Evolutionary conservation across 1,284 basidiomycete species (phyloP).

Genomic region (Ustilago trichophora): DNA sequence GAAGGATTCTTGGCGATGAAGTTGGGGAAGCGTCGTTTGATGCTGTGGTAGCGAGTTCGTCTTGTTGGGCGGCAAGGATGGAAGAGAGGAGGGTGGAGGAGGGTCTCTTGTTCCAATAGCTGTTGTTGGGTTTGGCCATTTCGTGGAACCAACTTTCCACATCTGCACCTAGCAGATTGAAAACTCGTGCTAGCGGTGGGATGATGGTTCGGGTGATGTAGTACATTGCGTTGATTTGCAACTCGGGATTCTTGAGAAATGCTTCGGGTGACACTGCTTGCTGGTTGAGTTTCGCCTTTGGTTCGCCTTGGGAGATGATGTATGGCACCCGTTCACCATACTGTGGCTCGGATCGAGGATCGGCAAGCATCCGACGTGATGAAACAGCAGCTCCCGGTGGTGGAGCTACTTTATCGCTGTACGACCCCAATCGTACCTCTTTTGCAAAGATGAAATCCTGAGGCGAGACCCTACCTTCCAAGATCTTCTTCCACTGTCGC

Average conservation of each 20-base stretch:
- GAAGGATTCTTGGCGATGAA: neutral
- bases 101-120: slow-evolving; percentile 25
- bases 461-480: slow-evolving; percentile 80
- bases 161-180: slow-evolving; percentile 90
- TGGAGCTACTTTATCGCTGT: slow-evolving; percentile 80
- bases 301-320: slow-evolving; percentile 78
- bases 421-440: slow-evolving; percentile 82
- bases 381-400: slow-evolving; percentile 91
- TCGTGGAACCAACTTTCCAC: slow-evolving; percentile 86
- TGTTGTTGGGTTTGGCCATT: slow-evolving; percentile 73
- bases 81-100: slow-evolving; percentile 13
- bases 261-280: slow-evolving; percentile 82
- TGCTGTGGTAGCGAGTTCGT: neutral
- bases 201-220: slow-evolving; percentile 89
- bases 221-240: slow-evolving; percentile 82
- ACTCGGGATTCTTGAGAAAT: slow-evolving; percentile 76
- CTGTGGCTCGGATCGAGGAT: slow-evolving; percentile 84
- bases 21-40: neutral
- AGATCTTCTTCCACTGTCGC: slow-evolving; percentile 83
- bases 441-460: slow-evolving; percentile 95
- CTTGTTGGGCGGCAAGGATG: slow-evolving; percentile 10
- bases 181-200: slow-evolving; percentile 86
- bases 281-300: slow-evolving; percentile 79
- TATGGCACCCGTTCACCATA: slow-evolving; percentile 94
- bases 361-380: slow-evolving; percentile 77